Percentiles rank a stretch among this genome's conserved stretches.
phyloP scores from a whole-genome alignment of 164 flowering plant species.

The Vitis rupestris region DNA sequence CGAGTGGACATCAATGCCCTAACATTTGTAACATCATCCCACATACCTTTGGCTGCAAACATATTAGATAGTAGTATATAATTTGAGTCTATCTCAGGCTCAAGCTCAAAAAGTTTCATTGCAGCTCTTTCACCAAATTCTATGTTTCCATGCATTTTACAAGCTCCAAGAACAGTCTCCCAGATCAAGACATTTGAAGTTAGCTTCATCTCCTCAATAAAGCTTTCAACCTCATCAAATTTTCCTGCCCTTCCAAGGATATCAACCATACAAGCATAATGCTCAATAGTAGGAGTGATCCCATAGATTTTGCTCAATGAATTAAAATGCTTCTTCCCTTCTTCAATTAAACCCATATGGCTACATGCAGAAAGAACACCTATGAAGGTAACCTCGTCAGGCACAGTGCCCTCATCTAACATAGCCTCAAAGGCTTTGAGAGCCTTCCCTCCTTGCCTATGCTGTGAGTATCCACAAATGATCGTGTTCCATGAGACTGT shows the following conservation, averaged over 20 bases:
- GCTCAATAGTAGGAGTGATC: slow-evolving; percentile 48
- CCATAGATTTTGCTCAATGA: slow-evolving; percentile 33
- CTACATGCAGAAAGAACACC: slow-evolving; percentile 60
- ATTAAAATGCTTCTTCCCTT: slow-evolving; percentile 41
- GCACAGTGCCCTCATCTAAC: slow-evolving; percentile 39
- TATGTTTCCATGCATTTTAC: slow-evolving; percentile 44
- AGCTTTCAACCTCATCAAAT: slow-evolving; percentile 42
- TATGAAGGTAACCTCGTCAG: slow-evolving; percentile 55
- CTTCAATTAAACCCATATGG: slow-evolving; percentile 45
- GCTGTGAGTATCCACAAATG: slow-evolving; percentile 51
- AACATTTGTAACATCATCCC: slow-evolving; percentile 51
- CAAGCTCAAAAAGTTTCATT: slow-evolving; percentile 43
- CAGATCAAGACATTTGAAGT: slow-evolving; percentile 41
- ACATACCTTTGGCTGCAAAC: slow-evolving; percentile 51
- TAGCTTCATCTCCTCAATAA: slow-evolving; percentile 37
- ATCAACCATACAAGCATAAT: slow-evolving; percentile 59
- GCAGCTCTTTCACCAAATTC: slow-evolving; percentile 53
- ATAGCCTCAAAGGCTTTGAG: slow-evolving; percentile 39
- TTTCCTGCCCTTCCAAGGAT: slow-evolving; percentile 56
- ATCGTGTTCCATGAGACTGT: slow-evolving; percentile 54
- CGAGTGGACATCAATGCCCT: slow-evolving; percentile 39
- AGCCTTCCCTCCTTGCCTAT: slow-evolving; percentile 49
- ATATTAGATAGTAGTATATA: slow-evolving; percentile 56
- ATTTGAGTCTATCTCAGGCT: slow-evolving; percentile 40
- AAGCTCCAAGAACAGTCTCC: slow-evolving; percentile 61